These are phyloP conservation scores for Leucocoprinus leucothites DNA, from an alignment of 768 basidiomycete genomes.

Conservation along the genomic window DNA sequence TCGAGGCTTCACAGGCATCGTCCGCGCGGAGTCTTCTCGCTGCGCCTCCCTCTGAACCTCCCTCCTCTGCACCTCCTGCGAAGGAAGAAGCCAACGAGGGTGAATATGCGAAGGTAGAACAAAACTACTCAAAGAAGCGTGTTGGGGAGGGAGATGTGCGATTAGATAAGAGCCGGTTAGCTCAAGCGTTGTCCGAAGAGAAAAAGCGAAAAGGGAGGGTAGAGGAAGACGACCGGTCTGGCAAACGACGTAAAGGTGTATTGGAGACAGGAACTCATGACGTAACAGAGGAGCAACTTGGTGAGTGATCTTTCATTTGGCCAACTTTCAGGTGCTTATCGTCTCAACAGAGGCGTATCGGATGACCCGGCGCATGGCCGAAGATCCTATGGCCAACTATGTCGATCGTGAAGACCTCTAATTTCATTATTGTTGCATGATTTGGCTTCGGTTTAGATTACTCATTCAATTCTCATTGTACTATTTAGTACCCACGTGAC, in stretches of 20 bases:
- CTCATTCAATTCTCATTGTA: background rate
- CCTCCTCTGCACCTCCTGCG: conserved; percentile 19
- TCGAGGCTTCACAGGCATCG: conserved; percentile 73
- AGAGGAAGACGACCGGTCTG: conserved; percentile 50
- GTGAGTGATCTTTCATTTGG: conserved; percentile 35
- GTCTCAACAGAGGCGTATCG: conserved; percentile 80
- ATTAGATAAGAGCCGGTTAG: conserved; percentile 67
- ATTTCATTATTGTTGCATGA: background rate
- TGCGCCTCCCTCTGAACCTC: conserved; percentile 28
- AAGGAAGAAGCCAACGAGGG: conserved; percentile 24
- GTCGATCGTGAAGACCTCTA: conserved; percentile 54
- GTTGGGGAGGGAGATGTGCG: conserved; percentile 80
- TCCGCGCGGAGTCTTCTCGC: conserved; percentile 66
- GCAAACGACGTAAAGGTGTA: conserved; percentile 55
- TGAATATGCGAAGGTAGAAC: conserved; percentile 43
- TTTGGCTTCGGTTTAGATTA: background rate
- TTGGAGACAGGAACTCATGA: conserved; percentile 58
- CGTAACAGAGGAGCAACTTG: conserved; percentile 86
- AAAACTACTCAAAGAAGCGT: conserved; percentile 76
- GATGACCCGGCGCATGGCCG: conserved; percentile 67
- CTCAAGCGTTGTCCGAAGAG: conserved; percentile 72
- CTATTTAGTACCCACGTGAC: background rate
- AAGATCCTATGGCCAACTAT: conserved; percentile 95
- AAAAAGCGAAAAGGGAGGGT: conserved; percentile 69
- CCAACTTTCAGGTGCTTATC: conserved; percentile 10